Percentiles rank a stretch among this genome's conserved stretches.
Conservation (phyloP, 768 basidiomycete species). For the Paxillus ammoniavirescens region DNA sequence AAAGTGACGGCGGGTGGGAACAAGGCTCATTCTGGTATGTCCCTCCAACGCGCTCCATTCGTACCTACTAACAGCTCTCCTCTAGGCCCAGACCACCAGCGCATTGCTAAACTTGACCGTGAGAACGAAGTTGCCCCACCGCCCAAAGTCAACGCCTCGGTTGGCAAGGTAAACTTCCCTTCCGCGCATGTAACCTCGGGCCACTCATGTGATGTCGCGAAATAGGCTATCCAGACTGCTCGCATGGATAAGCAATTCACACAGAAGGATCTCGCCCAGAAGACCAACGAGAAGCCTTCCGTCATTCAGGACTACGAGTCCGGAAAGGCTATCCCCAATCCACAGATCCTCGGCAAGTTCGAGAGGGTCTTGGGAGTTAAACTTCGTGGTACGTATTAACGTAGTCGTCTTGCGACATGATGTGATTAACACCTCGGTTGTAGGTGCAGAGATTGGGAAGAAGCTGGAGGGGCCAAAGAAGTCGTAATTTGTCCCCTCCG, state of each 20-base stretch:
- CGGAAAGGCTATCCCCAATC: conserved; percentile 82
- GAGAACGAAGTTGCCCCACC: conserved; percentile 97
- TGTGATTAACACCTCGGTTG: conserved; percentile 1
- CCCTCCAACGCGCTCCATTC: neutral
- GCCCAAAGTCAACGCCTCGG: conserved; percentile 66
- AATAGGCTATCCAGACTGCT: conserved; percentile 76
- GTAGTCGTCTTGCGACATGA: neutral
- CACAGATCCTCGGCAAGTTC: conserved; percentile 85
- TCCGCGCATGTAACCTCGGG: neutral
- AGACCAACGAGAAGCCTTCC: conserved; percentile 91
- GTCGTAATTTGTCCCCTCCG: conserved; percentile 49
- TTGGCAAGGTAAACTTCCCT: conserved; percentile 59
- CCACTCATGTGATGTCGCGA: conserved; percentile 5
- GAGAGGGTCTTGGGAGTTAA: conserved; percentile 86
- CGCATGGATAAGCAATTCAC: conserved; percentile 77
- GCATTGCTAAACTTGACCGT: conserved; percentile 89
- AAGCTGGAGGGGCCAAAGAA: conserved; percentile 79
- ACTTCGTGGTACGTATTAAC: conserved; percentile 67
- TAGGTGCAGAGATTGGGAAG: conserved; percentile 83
- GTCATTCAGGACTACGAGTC: conserved; percentile 88
- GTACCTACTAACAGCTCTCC: neutral
- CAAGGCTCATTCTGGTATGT: conserved; percentile 72
- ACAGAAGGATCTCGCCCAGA: conserved; percentile 91
- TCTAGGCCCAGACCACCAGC: conserved; percentile 87
- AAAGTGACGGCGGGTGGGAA: conserved; percentile 67